Percentiles rank a stretch among this genome's conserved stretches.
Evolutionary conservation across 2,329 filamentous ascomycete genomes (phyloP).

Genomic region (Sporothrix inflata): DNA sequence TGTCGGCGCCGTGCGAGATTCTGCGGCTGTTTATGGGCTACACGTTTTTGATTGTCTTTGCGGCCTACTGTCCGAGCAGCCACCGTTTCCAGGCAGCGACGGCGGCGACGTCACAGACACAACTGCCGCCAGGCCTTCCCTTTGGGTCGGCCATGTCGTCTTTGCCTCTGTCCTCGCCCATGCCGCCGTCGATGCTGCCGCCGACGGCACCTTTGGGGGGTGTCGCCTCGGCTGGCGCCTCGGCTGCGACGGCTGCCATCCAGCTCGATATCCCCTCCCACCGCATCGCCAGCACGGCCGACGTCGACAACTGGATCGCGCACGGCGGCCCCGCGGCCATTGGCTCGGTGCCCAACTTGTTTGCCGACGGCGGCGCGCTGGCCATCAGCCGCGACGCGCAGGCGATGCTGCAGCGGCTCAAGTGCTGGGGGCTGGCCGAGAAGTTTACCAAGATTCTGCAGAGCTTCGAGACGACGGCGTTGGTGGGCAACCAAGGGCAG

Average conservation of each 20-base stretch:
- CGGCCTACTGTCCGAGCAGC: constrained; percentile 35
- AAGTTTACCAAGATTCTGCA: constrained; percentile 39
- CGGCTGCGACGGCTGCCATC: constrained; percentile 14
- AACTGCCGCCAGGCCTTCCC: background rate
- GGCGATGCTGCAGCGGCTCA: constrained; percentile 35
- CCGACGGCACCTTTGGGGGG: background rate
- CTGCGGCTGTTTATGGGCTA: constrained; percentile 42
- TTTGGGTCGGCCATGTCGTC: background rate
- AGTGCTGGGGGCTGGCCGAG: constrained; percentile 39
- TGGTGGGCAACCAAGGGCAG: background rate
- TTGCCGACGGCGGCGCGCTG: constrained; percentile 30
- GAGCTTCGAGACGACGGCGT: constrained; percentile 29
- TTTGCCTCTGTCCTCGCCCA: background rate
- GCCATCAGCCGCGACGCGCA: constrained; percentile 37
- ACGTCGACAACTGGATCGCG: constrained; percentile 36
- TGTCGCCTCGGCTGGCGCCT: no score
- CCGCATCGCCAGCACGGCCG: constrained; percentile 23
- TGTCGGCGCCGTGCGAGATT: constrained; percentile 41
- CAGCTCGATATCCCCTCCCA: constrained; percentile 35
- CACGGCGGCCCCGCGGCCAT: constrained; percentile 37
- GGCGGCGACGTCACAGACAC: background rate
- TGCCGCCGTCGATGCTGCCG: background rate
- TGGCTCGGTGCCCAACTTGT: constrained; percentile 36
- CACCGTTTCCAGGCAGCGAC: background rate
- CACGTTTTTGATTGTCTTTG: constrained; percentile 39